phyloP scores from a whole-genome alignment of 1,284 basidiomycete genomes.

The Inonotus obliquus region DNA sequence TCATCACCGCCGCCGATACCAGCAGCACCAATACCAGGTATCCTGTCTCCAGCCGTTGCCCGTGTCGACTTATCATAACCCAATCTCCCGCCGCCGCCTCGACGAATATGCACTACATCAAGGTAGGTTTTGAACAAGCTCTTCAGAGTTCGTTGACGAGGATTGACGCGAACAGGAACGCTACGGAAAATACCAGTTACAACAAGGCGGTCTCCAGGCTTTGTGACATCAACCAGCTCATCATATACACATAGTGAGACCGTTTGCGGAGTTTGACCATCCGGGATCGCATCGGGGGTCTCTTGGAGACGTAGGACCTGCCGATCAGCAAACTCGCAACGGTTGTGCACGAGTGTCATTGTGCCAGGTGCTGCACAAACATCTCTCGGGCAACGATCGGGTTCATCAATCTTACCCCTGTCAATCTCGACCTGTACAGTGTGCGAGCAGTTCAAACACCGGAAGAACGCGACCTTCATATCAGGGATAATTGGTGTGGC shows the following conservation, averaged over 20 bases:
- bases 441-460: conserved; percentile 93
- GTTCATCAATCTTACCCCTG: conserved; percentile 93
- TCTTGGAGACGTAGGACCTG: conserved; percentile 96
- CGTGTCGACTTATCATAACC: conserved; percentile 82
- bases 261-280: conserved; percentile 97
- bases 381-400: conserved; percentile 86
- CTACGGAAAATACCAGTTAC: conserved; percentile 95
- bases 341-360: conserved; percentile 95
- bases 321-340: conserved; percentile 92
- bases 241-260: conserved; percentile 96
- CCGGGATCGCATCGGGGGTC: conserved; percentile 95
- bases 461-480: conserved; percentile 98
- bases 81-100: conserved; percentile 68
- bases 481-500: conserved; percentile 98
- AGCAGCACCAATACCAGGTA: conserved; percentile 81
- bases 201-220: conserved; percentile 91
- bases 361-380: conserved; percentile 85
- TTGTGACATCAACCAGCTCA: conserved; percentile 91
- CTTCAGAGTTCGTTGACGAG: conserved; percentile 87
- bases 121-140: conserved; percentile 96
- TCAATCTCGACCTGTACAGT: conserved; percentile 95
- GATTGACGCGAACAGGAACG: conserved; percentile 91
- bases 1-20: conserved; percentile 67
- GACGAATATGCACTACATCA: conserved; percentile 90
- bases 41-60: conserved; percentile 59